These are phyloP conservation scores for Vitrella brassicaformis DNA, from an alignment of 73 alveolate species.

Conservation along the genomic window DNA sequence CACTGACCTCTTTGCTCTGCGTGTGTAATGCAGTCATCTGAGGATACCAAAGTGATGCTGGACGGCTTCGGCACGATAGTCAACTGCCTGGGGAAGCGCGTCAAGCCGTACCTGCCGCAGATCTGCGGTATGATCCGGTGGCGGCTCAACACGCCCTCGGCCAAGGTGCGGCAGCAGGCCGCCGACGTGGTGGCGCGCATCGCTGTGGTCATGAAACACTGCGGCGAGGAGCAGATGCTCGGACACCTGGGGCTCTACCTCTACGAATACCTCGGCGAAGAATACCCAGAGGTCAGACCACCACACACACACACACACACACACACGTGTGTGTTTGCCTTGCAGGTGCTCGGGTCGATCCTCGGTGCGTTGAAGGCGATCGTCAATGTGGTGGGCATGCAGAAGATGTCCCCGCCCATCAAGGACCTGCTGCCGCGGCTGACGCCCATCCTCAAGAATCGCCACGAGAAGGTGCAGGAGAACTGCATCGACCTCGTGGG, in stretches of 20 bases:
- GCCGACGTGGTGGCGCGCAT: slow-evolving; percentile 95
- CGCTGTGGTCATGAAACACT: slow-evolving; percentile 90
- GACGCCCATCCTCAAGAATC: slow-evolving; percentile 95
- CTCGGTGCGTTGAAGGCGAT: slow-evolving; percentile 96
- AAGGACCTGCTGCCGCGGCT: slow-evolving; percentile 96
- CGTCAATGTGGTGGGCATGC: slow-evolving; percentile 97
- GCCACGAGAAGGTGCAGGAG: slow-evolving; percentile 99
- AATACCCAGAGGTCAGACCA: slow-evolving; percentile 92
- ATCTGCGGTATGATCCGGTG: slow-evolving; percentile 85
- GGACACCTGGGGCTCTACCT: slow-evolving; percentile 82
- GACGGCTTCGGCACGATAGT: slow-evolving; percentile 98
- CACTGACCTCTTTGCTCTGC: too few relatives aligned
- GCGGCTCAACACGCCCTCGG: slow-evolving; percentile 93
- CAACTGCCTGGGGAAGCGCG: slow-evolving; percentile 89
- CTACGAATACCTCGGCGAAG: slow-evolving; percentile 97
- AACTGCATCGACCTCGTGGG: slow-evolving; percentile 92
- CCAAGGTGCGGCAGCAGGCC: slow-evolving; percentile 95
- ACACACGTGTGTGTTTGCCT: neutral
- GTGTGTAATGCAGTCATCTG: slow-evolving; percentile 51
- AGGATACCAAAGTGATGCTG: slow-evolving; percentile 86
- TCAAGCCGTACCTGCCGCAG: slow-evolving; percentile 87
- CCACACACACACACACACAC: neutral
- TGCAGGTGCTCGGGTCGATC: slow-evolving; percentile 69
- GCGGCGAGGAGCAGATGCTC: slow-evolving; percentile 96
- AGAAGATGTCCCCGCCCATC: slow-evolving; percentile 98